These are phyloP conservation scores for Trichoderma asperellum DNA, from an alignment of 2,329 filamentous ascomycete species.

Conservation along the genomic window DNA sequence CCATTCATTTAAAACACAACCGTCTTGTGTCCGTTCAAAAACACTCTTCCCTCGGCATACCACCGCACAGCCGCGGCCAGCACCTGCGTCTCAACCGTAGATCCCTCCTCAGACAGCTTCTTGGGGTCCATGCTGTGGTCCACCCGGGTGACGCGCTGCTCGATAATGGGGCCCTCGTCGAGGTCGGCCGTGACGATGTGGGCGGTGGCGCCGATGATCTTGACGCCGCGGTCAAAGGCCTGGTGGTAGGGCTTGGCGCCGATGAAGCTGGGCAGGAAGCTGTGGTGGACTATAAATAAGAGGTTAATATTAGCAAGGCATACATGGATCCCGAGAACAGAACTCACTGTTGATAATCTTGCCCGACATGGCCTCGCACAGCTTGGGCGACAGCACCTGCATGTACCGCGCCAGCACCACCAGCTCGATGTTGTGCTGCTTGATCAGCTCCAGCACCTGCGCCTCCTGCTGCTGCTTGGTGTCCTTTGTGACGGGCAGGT, in stretches of 20 bases:
- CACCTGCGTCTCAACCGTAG: slow-evolving; percentile 83
- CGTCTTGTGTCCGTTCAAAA: slow-evolving; percentile 79
- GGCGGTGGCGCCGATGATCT: slow-evolving; percentile 85
- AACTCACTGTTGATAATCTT: slow-evolving; percentile 73
- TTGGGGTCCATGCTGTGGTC: slow-evolving; percentile 77
- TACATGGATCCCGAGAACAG: neutral
- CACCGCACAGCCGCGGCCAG: slow-evolving; percentile 81
- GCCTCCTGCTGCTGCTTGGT: slow-evolving; percentile 76
- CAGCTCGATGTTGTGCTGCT: slow-evolving; percentile 71
- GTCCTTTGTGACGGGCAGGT: slow-evolving; percentile 77
- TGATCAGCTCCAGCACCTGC: slow-evolving; percentile 71
- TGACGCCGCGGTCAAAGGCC: slow-evolving; percentile 82
- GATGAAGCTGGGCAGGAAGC: slow-evolving; percentile 85
- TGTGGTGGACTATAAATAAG: slow-evolving; percentile 69
- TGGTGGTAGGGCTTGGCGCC: slow-evolving; percentile 88
- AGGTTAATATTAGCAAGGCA: neutral
- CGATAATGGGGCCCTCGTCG: slow-evolving; percentile 86
- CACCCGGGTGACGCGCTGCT: slow-evolving; percentile 78
- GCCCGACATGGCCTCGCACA: slow-evolving; percentile 79
- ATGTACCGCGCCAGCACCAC: slow-evolving; percentile 85
- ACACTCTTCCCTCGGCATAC: slow-evolving; percentile 77
- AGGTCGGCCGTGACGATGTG: slow-evolving; percentile 86
- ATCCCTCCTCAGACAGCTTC: slow-evolving; percentile 77
- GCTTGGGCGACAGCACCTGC: slow-evolving; percentile 76
- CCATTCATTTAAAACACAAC: slow-evolving; percentile 64